Evolutionary conservation across 2,329 filamentous ascomycete genomes (phyloP).

Genomic region (Fusarium decemcellulare): DNA sequence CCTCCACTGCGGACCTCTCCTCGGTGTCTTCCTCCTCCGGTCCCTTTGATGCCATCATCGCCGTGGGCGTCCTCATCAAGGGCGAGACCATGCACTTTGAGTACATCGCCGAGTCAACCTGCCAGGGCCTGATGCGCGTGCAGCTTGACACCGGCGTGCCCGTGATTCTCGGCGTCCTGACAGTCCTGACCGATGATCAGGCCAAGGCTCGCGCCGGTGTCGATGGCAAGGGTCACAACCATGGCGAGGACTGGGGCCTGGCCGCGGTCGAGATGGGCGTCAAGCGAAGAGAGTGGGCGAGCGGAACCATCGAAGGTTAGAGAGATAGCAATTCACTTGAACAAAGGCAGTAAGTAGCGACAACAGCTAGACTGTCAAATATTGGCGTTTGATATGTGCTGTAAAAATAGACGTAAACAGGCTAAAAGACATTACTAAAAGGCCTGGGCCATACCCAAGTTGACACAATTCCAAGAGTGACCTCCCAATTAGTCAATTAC

Average conservation of each 20-base stretch:
- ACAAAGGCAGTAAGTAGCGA: conserved; percentile 22
- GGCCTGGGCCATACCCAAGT: conserved; percentile 14
- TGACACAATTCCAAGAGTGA: conserved; percentile 26
- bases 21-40: conserved; percentile 61
- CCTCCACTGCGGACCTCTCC: conserved; percentile 77
- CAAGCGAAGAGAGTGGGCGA: conserved; percentile 87
- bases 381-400: conserved; percentile 4
- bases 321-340: not conserved
- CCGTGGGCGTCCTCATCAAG: conserved; percentile 97
- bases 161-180: conserved; percentile 93
- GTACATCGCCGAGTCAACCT: conserved; percentile 94
- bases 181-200: conserved; percentile 90
- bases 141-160: conserved; percentile 91
- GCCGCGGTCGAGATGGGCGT: conserved; percentile 95
- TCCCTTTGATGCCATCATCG: conserved; percentile 94
- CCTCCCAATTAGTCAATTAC: conserved; percentile 50
- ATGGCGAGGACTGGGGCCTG: conserved; percentile 95
- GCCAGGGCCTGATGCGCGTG: conserved; percentile 93
- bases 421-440: conserved; percentile 11
- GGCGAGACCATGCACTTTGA: conserved; percentile 99
- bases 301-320: conserved; percentile 71
- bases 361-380: conserved; percentile 1
- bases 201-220: conserved; percentile 88
- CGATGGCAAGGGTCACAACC: conserved; percentile 80
- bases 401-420: conserved; percentile 8